Percentiles rank a stretch among this genome's conserved stretches.
These are phyloP conservation scores for Pyrenochaeta sp. DNA, from an alignment of 2,329 filamentous ascomycete species.

Conservation along the genomic window DNA sequence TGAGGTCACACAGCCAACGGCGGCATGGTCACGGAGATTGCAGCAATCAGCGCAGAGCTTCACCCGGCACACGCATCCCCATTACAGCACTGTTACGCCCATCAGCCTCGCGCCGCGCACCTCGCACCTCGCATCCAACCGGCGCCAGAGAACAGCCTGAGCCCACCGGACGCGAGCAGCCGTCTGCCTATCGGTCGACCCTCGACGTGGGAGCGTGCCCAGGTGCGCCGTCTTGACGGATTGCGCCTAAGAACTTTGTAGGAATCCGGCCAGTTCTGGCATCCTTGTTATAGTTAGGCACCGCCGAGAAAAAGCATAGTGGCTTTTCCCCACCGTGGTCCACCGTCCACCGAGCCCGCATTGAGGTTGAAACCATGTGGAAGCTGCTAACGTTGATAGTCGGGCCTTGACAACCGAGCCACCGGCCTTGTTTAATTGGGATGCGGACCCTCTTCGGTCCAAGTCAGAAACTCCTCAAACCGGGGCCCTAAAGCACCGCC, in stretches of 20 bases:
- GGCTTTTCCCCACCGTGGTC: constrained; percentile 25
- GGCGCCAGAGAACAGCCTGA: constrained; percentile 3
- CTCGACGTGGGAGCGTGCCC: constrained; percentile 37
- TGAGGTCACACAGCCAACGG: constrained; percentile 43
- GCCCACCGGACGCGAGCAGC: constrained; percentile 28
- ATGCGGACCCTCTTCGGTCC: constrained; percentile 19
- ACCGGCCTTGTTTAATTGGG: constrained; percentile 24
- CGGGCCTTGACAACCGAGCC: constrained; percentile 23
- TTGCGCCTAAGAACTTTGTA: constrained; percentile 28
- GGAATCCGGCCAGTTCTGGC: constrained; percentile 18
- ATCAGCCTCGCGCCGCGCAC: constrained; percentile 35
- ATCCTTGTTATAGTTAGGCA: constrained; percentile 31
- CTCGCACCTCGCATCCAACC: constrained; percentile 10
- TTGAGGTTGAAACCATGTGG: constrained; percentile 40
- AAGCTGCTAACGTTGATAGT: constrained; percentile 30
- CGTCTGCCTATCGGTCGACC: constrained; percentile 23
- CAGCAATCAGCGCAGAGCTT: constrained; percentile 38
- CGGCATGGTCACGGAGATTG: constrained; percentile 43
- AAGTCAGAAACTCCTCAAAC: constrained; percentile 17
- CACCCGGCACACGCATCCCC: constrained; percentile 22
- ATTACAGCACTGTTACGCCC: background rate
- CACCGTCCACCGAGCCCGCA: constrained; percentile 29
- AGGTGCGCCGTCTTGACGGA: constrained; percentile 40
- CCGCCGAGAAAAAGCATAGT: constrained; percentile 36
- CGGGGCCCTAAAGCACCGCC: constrained; percentile 21